Evolutionary conservation across 768 basidiomycete species (phyloP).

Genomic region (Fomitopsis pulvina): DNA sequence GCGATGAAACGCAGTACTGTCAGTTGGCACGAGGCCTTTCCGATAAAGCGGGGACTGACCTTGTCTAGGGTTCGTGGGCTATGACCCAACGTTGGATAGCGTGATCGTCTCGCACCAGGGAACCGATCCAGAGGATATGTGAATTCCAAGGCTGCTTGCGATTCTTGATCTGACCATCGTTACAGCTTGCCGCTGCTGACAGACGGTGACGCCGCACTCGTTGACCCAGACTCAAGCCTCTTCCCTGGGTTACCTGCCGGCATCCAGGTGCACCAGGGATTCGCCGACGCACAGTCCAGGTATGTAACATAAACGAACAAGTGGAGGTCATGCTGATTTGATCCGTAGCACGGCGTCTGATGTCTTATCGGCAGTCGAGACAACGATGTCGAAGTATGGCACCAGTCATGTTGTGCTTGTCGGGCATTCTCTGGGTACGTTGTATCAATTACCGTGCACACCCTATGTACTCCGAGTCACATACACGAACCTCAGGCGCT

Average conservation of each 20-base stretch:
- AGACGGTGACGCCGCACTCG: conserved; percentile 34
- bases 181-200: conserved; percentile 33
- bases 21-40: neutral
- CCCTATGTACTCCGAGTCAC: neutral
- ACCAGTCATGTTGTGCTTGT: conserved; percentile 36
- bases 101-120: conserved; percentile 35
- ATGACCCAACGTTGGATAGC: conserved; percentile 30
- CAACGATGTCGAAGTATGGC: conserved; percentile 28
- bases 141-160: neutral
- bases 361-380: conserved; percentile 39
- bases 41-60: neutral
- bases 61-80: conserved; percentile 48
- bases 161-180: neutral
- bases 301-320: conserved; percentile 18
- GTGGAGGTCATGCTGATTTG: neutral
- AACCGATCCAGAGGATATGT: conserved; percentile 28
- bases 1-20: conserved; percentile 37
- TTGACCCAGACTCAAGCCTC: conserved; percentile 29
- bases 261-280: conserved; percentile 42
- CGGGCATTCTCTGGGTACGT: conserved; percentile 35
- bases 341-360: conserved; percentile 29
- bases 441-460: neutral
- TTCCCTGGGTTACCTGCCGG: conserved; percentile 43
- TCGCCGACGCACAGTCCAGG: conserved; percentile 37
- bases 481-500: conserved; percentile 28